Conservation (phyloP, 176 grass and related monocot genomes). For the Oryza punctata region DNA sequence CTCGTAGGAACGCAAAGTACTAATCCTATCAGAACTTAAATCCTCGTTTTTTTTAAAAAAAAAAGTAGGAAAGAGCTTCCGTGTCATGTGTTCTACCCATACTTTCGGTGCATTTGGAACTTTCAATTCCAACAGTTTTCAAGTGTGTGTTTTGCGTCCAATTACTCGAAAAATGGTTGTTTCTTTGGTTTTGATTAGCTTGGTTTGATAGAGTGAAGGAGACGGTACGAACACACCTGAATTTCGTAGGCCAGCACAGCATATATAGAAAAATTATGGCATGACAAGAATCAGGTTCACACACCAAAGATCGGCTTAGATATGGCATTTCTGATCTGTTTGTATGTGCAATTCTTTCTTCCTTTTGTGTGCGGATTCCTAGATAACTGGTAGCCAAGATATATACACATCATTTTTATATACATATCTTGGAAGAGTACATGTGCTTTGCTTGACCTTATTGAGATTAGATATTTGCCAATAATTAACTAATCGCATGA, state of each 20-base stretch:
- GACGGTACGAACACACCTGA: not conserved
- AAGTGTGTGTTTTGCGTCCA: too few species aligned
- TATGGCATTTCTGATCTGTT: not conserved
- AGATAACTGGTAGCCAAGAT: not conserved
- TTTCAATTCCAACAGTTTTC: too few species aligned
- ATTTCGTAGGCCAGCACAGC: not conserved
- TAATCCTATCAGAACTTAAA: too few species aligned
- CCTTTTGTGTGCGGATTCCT: not conserved
- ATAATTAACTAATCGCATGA: not conserved
- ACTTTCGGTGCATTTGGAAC: too few species aligned
- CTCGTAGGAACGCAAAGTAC: too few species aligned
- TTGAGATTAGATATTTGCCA: not conserved
- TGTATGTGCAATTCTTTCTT: not conserved
- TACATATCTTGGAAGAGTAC: not conserved
- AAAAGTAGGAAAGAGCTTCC: too few species aligned
- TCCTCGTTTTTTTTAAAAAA: too few species aligned
- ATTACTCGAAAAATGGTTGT: too few species aligned
- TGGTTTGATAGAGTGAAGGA: not conserved
- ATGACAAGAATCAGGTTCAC: constrained; percentile 3
- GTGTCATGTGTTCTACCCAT: too few species aligned
- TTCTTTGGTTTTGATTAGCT: not conserved
- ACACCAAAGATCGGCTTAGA: not conserved
- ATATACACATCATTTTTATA: not conserved
- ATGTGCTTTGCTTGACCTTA: not conserved
- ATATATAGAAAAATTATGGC: not conserved